Base-by-base conservation (phyloP, 2,329 filamentous ascomycete species). In the Triangularia verruculosa region DNA sequence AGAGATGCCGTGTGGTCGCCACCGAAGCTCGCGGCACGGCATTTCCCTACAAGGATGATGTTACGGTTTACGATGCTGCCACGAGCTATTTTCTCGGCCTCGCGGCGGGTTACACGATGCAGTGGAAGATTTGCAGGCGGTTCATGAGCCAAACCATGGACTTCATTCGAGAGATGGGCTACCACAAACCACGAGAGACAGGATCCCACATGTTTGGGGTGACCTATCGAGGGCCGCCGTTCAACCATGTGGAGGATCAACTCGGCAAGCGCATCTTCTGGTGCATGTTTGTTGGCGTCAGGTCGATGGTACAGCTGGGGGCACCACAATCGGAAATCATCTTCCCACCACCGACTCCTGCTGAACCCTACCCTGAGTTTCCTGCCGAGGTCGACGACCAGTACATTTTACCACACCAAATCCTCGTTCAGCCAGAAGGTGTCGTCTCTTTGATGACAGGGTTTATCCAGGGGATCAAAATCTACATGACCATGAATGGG, bases 311-410 rank as follows among this genome's bases (percentile, higher is more conserved):
- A 61, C 92, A 96, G 72, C 78, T 95, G 17, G 92, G 91, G 32
- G 85, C 86, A 15, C 85, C 85, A 0, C 88, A 90, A 66, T 85
- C 86, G 34, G 91, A 93, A 70, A 79, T 93, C 39, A 83, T 90
- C 34, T 87, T 96, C 58, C 86, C 90, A 8, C 92, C 92, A 2
- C 87, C 89, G 1, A 96, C 91, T 0, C 86, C 87, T 0, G 87
- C 83, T 25, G 86, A 92, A 52, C 89, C 87, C 4, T 92, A 95
- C 69, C 93, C 93, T 3, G 89, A 91, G 7, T 81, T 93, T 12
- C 93, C 93, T 0, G 79, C 89, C 20, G 92, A 96, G 71, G 86
- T 96, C 0, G 93, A 97, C 69, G 93, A 97, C 74, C 87, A 89
- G 63, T 93, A 87, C 71, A 90, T 97, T 63, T 88, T 88, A 63